Conservation (phyloP, 2,329 filamentous ascomycete genomes). For the Tolypocladium tropicale region DNA sequence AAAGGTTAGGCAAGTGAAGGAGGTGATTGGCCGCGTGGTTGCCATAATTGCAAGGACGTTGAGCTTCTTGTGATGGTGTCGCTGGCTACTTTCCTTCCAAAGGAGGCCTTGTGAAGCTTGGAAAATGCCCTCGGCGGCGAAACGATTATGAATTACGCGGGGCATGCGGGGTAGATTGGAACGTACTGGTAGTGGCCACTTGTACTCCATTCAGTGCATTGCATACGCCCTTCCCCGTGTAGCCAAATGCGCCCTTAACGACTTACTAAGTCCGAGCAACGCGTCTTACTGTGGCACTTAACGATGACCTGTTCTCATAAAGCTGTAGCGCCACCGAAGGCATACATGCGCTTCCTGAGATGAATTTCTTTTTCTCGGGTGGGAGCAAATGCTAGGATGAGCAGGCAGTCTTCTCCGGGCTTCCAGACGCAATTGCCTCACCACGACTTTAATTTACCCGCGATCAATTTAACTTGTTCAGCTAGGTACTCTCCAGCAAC, state of each 20-base stretch:
- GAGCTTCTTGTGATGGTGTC: not conserved
- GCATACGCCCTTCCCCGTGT: not conserved
- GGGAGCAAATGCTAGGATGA: too few relatives aligned
- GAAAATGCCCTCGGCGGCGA: not conserved
- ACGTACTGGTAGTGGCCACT: not conserved
- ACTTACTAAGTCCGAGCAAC: not conserved
- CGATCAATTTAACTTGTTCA: too few relatives aligned
- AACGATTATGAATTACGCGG: not conserved
- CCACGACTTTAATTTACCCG: too few relatives aligned
- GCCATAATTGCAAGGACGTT: slow-evolving; percentile 1
- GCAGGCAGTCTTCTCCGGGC: too few relatives aligned
- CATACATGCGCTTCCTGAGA: too few relatives aligned
- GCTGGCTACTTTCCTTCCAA: not conserved
- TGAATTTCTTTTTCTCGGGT: too few relatives aligned
- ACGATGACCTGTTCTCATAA: too few relatives aligned
- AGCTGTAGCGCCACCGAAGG: too few relatives aligned
- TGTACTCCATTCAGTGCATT: too few relatives aligned
- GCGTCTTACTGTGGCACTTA: not conserved
- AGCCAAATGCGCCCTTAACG: not conserved
- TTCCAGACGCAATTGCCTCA: too few relatives aligned
- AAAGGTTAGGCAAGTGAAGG: slow-evolving; percentile 48
- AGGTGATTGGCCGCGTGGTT: slow-evolving; percentile 10
- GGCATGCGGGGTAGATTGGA: not conserved
- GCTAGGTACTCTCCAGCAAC: too few relatives aligned
- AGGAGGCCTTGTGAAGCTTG: not conserved